Conservation (phyloP, 1,139 yeast genomes). For the Blastobotrys petasosporus region DNA sequence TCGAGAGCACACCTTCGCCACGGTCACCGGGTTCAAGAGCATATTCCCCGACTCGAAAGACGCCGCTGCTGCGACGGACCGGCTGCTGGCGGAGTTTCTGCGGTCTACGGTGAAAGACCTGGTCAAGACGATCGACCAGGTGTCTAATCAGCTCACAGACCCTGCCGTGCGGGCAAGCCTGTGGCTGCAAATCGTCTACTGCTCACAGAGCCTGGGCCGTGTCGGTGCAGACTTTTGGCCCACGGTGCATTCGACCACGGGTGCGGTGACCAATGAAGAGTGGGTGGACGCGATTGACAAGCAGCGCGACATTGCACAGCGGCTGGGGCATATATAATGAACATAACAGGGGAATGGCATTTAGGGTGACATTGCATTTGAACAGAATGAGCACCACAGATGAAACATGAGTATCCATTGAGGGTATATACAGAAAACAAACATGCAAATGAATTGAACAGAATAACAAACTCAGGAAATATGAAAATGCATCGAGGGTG, state of each 20-base stretch:
- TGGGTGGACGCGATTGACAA: slow-evolving; percentile 38
- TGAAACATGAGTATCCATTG: no score
- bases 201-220: slow-evolving; percentile 67
- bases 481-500: no score
- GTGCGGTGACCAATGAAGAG: slow-evolving; percentile 29
- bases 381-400: no score
- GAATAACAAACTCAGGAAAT: no score
- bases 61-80: slow-evolving; percentile 27
- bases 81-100: slow-evolving; percentile 40
- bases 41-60: slow-evolving; percentile 42
- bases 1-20: slow-evolving; percentile 73
- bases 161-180: slow-evolving; percentile 53
- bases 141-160: slow-evolving; percentile 37
- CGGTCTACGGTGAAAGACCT: slow-evolving; percentile 36
- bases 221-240: slow-evolving; percentile 62
- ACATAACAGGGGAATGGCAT: no score
- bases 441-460: no score
- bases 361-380: no score
- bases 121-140: slow-evolving; percentile 33
- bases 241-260: slow-evolving; percentile 26
- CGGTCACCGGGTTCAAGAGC: slow-evolving; percentile 60
- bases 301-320: slow-evolving; percentile 35
- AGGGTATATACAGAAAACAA: no score
- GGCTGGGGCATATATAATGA: slow-evolving; percentile 17
- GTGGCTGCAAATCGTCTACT: slow-evolving; percentile 65